A percentile compares a stretch with the other conserved stretches of the same genome.
These are phyloP conservation scores for Quercus dentata DNA, from an alignment of 306 rosid genomes.

Conservation along the genomic window DNA sequence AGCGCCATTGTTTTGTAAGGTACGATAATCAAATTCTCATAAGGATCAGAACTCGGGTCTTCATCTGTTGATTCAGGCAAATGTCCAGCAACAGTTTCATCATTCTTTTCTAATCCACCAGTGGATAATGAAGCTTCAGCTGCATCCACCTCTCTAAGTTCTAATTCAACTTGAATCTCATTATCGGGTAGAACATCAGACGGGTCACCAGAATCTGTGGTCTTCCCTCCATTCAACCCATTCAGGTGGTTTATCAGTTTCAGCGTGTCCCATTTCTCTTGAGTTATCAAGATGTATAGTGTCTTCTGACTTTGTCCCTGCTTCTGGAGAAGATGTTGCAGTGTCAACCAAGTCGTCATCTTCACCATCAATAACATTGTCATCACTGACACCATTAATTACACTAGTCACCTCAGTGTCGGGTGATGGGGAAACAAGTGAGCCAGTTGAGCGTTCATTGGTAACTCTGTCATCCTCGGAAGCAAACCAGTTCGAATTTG, in stretches of 20 bases:
- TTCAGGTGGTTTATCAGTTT: constrained; percentile 81
- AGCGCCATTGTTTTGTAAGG: neutral
- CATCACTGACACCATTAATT: constrained; percentile 37
- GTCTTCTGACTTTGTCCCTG: constrained; percentile 41
- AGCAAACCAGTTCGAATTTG: constrained; percentile 97
- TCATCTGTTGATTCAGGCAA: constrained; percentile 22
- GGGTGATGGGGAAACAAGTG: constrained; percentile 70
- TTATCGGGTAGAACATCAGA: constrained; percentile 60
- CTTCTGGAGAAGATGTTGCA: constrained; percentile 67
- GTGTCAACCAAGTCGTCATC: constrained; percentile 84
- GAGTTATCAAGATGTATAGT: neutral
- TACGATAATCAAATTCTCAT: neutral
- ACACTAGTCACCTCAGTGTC: constrained; percentile 46
- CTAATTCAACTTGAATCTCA: constrained; percentile 40
- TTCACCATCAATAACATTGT: constrained; percentile 55
- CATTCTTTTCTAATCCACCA: constrained; percentile 30
- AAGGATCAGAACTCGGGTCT: constrained; percentile 20
- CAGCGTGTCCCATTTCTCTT: constrained; percentile 33
- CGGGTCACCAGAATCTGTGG: constrained; percentile 63
- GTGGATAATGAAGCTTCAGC: constrained; percentile 42
- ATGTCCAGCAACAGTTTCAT: constrained; percentile 34
- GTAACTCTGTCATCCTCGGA: constrained; percentile 73
- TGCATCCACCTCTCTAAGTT: constrained; percentile 27
- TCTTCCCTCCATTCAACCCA: constrained; percentile 99
- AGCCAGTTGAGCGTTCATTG: constrained; percentile 66